phyloP scores from a whole-genome alignment of 352 stramenopile species.

The Globisporangium okanoganense region DNA sequence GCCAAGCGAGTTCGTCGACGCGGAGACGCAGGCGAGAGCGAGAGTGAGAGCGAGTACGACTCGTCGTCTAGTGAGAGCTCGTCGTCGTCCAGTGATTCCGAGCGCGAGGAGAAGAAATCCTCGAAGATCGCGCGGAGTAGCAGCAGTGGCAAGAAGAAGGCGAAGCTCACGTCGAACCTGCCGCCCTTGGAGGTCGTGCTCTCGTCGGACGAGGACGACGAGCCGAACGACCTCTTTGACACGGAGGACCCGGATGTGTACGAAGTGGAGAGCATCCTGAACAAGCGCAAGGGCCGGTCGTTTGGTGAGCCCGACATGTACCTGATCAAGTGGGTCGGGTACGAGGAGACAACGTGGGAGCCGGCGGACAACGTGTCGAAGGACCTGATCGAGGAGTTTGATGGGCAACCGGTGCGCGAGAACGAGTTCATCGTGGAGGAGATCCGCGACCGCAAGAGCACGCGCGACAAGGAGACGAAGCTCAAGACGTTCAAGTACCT shows the following conservation, averaged over 20 bases:
- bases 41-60: slow-evolving; percentile 31
- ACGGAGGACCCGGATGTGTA: slow-evolving; percentile 77
- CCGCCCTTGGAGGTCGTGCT: slow-evolving; percentile 57
- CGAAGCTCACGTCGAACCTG: slow-evolving; percentile 40
- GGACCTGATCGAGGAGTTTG: slow-evolving; percentile 76
- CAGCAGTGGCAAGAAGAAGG: slow-evolving; percentile 26
- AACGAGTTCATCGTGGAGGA: slow-evolving; percentile 77
- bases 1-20: not conserved
- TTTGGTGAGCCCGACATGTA: slow-evolving; percentile 68
- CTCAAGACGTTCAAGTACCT: slow-evolving; percentile 79
- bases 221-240: slow-evolving; percentile 76
- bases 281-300: slow-evolving; percentile 39
- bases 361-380: slow-evolving; percentile 73
- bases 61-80: slow-evolving; percentile 20
- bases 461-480: slow-evolving; percentile 56
- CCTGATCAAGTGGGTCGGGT: slow-evolving; percentile 81
- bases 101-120: slow-evolving; percentile 26
- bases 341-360: slow-evolving; percentile 78
- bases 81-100: slow-evolving; percentile 22
- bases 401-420: slow-evolving; percentile 63
- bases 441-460: slow-evolving; percentile 57
- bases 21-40: slow-evolving; percentile 21
- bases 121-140: slow-evolving; percentile 7
- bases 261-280: slow-evolving; percentile 69
- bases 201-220: slow-evolving; percentile 70